Conservation (phyloP, 257 asterid species). For the Leptodermis oblonga region DNA sequence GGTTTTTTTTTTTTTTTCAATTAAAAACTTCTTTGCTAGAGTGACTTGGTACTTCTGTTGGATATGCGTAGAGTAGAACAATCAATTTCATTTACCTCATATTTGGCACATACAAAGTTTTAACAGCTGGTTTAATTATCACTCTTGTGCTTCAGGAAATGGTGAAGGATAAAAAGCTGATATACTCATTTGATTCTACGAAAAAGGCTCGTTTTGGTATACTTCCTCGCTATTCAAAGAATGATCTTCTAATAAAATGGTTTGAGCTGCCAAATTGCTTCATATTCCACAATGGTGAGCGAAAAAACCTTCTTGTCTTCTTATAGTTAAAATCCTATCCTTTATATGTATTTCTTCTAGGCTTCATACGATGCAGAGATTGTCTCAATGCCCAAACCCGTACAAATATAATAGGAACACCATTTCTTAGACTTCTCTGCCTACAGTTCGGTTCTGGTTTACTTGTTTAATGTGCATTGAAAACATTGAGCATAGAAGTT, state of each 20-base stretch:
- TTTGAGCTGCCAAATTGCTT: constrained; percentile 98
- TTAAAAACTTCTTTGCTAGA: neutral
- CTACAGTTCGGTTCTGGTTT: neutral
- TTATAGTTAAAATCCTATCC: neutral
- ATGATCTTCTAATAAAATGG: constrained; percentile 80
- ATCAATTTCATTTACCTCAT: neutral
- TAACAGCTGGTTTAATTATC: constrained; percentile 11
- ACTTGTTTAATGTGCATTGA: neutral
- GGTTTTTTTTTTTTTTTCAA: constrained; percentile 7
- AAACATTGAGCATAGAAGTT: neutral
- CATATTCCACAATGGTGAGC: constrained; percentile 94
- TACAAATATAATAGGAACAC: neutral
- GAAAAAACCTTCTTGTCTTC: constrained; percentile 7
- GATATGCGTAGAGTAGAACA: neutral
- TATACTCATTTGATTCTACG: constrained; percentile 68
- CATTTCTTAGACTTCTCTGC: neutral
- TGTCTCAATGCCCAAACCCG: neutral
- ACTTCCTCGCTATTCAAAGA: constrained; percentile 88
- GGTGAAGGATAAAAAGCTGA: constrained; percentile 73
- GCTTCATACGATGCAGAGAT: neutral
- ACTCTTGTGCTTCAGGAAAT: constrained; percentile 60
- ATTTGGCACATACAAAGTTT: neutral
- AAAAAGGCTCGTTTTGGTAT: constrained; percentile 89
- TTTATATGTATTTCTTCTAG: neutral
- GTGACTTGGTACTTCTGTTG: neutral